These are phyloP conservation scores for Arachis stenosperma DNA, from an alignment of 306 rosid genomes.

Conservation along the genomic window DNA sequence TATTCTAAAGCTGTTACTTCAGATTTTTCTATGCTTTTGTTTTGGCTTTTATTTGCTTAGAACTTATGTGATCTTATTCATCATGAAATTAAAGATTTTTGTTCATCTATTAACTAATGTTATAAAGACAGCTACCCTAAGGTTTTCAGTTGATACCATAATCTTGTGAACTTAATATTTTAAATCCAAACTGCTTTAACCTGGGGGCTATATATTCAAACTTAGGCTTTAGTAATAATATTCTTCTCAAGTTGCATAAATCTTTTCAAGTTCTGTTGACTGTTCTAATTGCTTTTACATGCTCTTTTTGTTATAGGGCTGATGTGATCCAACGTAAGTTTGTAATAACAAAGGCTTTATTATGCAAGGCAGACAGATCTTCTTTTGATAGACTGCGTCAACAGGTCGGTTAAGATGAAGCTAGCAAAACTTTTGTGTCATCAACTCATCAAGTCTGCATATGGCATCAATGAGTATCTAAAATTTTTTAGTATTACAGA, in stretches of 20 bases:
- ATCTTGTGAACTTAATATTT: conserved; percentile 5
- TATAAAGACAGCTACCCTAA: not conserved
- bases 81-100: not conserved
- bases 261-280: not conserved
- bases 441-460: conserved; percentile 1
- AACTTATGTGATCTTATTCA: conserved; percentile 4
- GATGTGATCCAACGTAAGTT: conserved; percentile 76
- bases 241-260: not conserved
- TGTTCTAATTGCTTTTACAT: conserved; percentile 28
- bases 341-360: conserved; percentile 78
- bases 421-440: conserved; percentile 7
- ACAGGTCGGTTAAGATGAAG: conserved; percentile 63
- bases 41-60: not conserved
- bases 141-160: not conserved
- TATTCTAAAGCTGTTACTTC: conserved; percentile 33
- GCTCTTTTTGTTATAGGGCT: conserved; percentile 59
- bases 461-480: conserved; percentile 28
- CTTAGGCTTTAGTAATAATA: not conserved
- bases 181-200: not conserved
- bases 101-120: not conserved
- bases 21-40: conserved; percentile 3
- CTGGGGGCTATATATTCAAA: not conserved
- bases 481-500: conserved; percentile 54
- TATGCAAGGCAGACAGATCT: conserved; percentile 83
- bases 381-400: conserved; percentile 80